phyloP scores from a whole-genome alignment of 352 stramenopile genomes.

The Stephanocyclus meneghinianus region DNA sequence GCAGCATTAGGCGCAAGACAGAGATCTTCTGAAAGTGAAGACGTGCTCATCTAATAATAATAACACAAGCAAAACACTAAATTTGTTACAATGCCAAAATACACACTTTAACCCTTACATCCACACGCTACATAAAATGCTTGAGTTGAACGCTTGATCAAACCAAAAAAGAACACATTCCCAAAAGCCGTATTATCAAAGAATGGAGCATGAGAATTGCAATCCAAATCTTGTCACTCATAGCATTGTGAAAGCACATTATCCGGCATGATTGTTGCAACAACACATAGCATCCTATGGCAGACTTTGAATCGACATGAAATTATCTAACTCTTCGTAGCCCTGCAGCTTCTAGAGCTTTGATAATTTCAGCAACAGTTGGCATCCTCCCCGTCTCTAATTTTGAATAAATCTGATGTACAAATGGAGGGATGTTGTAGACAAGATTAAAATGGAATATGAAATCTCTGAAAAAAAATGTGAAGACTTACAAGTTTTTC shows the following conservation, averaged over 20 bases:
- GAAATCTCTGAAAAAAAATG: not conserved
- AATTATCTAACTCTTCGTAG: slow-evolving; percentile 34
- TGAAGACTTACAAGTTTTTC: slow-evolving; percentile 47
- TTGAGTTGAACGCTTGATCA: not conserved
- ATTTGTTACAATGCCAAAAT: no score
- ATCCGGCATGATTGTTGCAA: not conserved
- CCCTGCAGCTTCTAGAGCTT: slow-evolving; percentile 43
- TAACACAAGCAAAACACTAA: no score
- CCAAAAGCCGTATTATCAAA: slow-evolving; percentile 4
- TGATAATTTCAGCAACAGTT: slow-evolving; percentile 44
- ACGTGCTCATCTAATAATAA: no score
- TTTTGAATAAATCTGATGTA: slow-evolving; percentile 66
- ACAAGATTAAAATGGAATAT: slow-evolving; percentile 5
- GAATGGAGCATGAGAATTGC: not conserved
- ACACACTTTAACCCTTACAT: no score
- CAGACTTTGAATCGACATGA: not conserved
- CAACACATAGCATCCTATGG: not conserved
- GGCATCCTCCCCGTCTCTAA: slow-evolving; percentile 70
- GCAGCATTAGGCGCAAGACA: no score
- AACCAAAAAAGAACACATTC: not conserved
- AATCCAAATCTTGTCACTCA: slow-evolving; percentile 9
- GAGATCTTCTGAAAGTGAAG: no score
- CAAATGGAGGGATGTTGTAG: not conserved
- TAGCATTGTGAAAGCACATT: not conserved
- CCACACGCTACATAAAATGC: no score